phyloP scores from a whole-genome alignment of 2,329 filamentous ascomycete genomes.

The Neopestalotiopsis clavispora region DNA sequence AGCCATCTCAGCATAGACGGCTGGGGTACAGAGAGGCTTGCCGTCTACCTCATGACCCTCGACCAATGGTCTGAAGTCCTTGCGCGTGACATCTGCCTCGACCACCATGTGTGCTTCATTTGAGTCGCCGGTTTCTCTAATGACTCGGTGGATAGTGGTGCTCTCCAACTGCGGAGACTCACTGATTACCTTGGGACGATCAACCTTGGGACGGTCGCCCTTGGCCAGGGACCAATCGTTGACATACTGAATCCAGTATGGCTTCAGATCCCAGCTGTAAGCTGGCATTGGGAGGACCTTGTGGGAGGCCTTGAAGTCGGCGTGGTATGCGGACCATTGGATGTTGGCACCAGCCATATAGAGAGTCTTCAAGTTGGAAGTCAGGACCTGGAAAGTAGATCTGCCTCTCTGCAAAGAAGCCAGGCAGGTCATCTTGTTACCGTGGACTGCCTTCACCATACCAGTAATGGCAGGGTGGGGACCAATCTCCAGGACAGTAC shows the following conservation, averaged over 20 bases:
- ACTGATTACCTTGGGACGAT: constrained; percentile 22
- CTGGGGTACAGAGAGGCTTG: constrained; percentile 39
- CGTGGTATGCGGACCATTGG: constrained; percentile 62
- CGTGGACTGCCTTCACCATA: constrained; percentile 37
- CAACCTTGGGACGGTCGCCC: constrained; percentile 47
- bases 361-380: constrained; percentile 49
- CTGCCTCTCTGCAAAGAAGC: constrained; percentile 19
- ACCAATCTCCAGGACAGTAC: constrained; percentile 40
- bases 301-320: constrained; percentile 56
- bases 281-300: constrained; percentile 61
- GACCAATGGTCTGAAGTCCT: constrained; percentile 59
- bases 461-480: constrained; percentile 36
- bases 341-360: constrained; percentile 50
- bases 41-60: constrained; percentile 39
- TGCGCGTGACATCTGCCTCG: constrained; percentile 58
- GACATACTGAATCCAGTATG: constrained; percentile 50
- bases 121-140: constrained; percentile 42
- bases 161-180: constrained; percentile 18
- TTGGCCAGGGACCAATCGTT: constrained; percentile 68
- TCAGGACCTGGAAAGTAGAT: constrained; percentile 40
- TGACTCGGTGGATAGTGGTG: constrained; percentile 28
- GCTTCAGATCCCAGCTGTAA: constrained; percentile 67
- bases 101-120: constrained; percentile 54
- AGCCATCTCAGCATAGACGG: constrained; percentile 65
- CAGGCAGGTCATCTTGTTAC: constrained; percentile 13